These are phyloP conservation scores for Geosmithia putterillii DNA, from an alignment of 2,329 filamentous ascomycete species.

Conservation along the genomic window DNA sequence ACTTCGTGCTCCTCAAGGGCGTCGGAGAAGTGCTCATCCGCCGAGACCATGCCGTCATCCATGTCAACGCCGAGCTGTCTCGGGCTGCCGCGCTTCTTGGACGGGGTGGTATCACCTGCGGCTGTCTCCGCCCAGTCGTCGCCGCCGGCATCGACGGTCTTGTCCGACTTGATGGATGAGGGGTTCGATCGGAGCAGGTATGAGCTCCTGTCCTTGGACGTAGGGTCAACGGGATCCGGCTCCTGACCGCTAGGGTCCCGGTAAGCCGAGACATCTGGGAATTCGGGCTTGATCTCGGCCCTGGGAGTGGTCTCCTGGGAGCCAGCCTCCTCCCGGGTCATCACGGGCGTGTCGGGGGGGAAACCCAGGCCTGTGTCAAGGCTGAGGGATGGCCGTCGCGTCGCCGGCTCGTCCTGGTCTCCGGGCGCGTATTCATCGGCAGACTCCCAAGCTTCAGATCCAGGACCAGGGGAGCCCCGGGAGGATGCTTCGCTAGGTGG, in stretches of 20 bases:
- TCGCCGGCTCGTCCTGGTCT: neutral
- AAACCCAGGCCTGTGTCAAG: neutral
- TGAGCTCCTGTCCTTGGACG: slow-evolving; percentile 28
- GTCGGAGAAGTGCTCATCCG: slow-evolving; percentile 23
- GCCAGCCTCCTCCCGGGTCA: slow-evolving; percentile 37
- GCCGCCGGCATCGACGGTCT: slow-evolving; percentile 10
- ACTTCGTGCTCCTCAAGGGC: slow-evolving; percentile 12
- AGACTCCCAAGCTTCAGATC: slow-evolving; percentile 12
- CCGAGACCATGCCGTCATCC: slow-evolving; percentile 18
- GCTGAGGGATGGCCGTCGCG: neutral
- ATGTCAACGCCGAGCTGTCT: slow-evolving; percentile 8
- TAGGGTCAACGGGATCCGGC: slow-evolving; percentile 24
- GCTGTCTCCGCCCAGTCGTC: slow-evolving; percentile 8
- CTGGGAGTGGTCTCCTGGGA: slow-evolving; percentile 60
- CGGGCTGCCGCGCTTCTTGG: slow-evolving; percentile 6
- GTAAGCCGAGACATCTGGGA: slow-evolving; percentile 7
- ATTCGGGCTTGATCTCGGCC: slow-evolving; percentile 28
- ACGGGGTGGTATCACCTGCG: slow-evolving; percentile 10
- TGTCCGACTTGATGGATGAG: slow-evolving; percentile 14
- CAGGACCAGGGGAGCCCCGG: slow-evolving; percentile 8
- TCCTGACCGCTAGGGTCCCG: slow-evolving; percentile 12
- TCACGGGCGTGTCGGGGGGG: neutral
- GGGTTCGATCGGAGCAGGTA: slow-evolving; percentile 27
- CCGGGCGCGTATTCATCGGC: slow-evolving; percentile 11
- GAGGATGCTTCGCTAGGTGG: slow-evolving; percentile 27